Evolutionary conservation across 1,139 yeast species (phyloP).

Genomic region (Suhomyces coccinellae): DNA sequence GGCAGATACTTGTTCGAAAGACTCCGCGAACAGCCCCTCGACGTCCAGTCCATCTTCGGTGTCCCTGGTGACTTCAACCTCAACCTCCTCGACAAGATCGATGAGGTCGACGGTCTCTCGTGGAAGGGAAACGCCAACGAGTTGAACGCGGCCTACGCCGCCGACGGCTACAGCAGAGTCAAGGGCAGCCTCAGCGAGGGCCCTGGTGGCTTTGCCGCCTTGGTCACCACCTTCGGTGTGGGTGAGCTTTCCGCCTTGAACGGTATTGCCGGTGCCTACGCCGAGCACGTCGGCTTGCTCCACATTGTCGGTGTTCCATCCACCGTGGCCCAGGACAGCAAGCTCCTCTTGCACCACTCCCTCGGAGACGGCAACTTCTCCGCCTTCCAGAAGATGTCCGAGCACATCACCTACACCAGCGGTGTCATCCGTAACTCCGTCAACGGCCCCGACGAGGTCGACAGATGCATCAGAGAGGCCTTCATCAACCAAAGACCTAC

Average conservation of each 20-base stretch:
- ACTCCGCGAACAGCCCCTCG: slow-evolving; percentile 34
- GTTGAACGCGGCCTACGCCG: slow-evolving; percentile 70
- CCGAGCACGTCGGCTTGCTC: slow-evolving; percentile 58
- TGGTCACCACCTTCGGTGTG: slow-evolving; percentile 69
- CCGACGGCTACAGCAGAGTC: slow-evolving; percentile 70
- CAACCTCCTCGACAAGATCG: slow-evolving; percentile 62
- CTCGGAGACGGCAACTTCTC: slow-evolving; percentile 49
- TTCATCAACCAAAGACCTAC: slow-evolving; percentile 77
- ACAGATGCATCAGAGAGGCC: slow-evolving; percentile 72
- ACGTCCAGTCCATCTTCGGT: slow-evolving; percentile 42
- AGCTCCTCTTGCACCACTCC: slow-evolving; percentile 42
- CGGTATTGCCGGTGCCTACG: slow-evolving; percentile 60
- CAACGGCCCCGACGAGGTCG: slow-evolving; percentile 68
- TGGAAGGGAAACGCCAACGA: slow-evolving; percentile 78
- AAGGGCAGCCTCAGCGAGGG: slow-evolving; percentile 48
- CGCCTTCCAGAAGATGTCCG: slow-evolving; percentile 51
- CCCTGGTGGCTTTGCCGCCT: slow-evolving; percentile 51
- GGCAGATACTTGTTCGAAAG: slow-evolving; percentile 47
- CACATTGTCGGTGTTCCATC: slow-evolving; percentile 56
- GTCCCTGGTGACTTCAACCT: slow-evolving; percentile 69
- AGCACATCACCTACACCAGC: slow-evolving; percentile 64
- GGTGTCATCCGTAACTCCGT: slow-evolving; percentile 60
- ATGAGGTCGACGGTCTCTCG: slow-evolving; percentile 48
- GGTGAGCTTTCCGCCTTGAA: slow-evolving; percentile 61
- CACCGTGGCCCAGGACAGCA: slow-evolving; percentile 38